A percentile compares a stretch with the other conserved stretches of the same genome.
phyloP scores from a whole-genome alignment of 2,329 filamentous ascomycete genomes.

The Amauroascus verrucosus region DNA sequence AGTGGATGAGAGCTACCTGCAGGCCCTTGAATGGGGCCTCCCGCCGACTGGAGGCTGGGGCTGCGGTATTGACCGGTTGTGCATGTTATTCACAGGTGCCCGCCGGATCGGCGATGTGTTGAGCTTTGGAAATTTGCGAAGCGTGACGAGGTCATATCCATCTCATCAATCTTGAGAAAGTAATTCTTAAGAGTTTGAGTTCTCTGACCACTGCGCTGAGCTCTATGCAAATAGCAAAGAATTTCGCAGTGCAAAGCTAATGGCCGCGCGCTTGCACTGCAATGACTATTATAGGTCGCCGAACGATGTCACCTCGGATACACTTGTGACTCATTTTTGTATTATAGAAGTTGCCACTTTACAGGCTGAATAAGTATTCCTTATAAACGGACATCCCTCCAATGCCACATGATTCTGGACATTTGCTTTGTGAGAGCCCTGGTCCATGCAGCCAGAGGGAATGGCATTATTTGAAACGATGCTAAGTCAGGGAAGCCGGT shows the following conservation, averaged over 20 bases:
- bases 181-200: background rate
- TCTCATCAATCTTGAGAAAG: background rate
- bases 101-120: slow-evolving; percentile 76
- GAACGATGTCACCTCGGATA: background rate
- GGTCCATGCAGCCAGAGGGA: background rate
- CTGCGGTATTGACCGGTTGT: slow-evolving; percentile 78
- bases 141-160: slow-evolving; percentile 29
- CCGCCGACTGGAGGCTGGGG: slow-evolving; percentile 98
- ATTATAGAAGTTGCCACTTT: background rate
- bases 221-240: no score
- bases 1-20: slow-evolving; percentile 71
- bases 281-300: background rate
- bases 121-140: slow-evolving; percentile 72
- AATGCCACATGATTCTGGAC: background rate
- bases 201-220: background rate
- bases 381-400: background rate
- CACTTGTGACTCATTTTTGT: background rate
- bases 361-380: background rate
- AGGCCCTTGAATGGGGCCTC: slow-evolving; percentile 74
- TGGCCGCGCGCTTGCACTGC: no score
- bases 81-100: slow-evolving; percentile 78
- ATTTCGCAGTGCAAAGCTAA: no score
- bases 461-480: background rate
- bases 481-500: background rate
- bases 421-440: background rate